A percentile compares a stretch with the other conserved stretches of the same genome.
These are phyloP conservation scores for Micromonas commoda DNA, from an alignment of 139 green algal genomes.

Conservation along the genomic window DNA sequence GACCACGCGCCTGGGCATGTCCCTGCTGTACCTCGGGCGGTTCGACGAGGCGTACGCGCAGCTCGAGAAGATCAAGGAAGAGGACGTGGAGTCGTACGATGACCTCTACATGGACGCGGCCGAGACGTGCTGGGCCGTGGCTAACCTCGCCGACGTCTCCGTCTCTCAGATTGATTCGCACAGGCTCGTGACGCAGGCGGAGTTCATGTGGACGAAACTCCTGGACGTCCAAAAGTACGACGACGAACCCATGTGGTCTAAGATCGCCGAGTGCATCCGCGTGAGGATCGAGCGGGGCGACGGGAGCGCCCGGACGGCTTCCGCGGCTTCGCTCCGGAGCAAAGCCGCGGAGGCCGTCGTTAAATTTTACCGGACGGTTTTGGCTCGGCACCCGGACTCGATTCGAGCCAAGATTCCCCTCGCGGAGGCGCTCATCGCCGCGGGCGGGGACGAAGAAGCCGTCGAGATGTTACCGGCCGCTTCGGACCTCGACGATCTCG, in stretches of 20 bases:
- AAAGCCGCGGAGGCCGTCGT: not conserved
- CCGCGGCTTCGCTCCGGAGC: not conserved
- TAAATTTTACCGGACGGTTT: not conserved
- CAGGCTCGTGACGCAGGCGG: too few species aligned
- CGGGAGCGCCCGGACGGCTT: not conserved
- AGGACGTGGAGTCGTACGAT: conserved; percentile 34
- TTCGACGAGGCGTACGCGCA: conserved; percentile 33
- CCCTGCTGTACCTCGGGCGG: conserved; percentile 46
- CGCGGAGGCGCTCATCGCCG: not conserved
- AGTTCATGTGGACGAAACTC: not conserved
- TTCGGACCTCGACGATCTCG: not conserved
- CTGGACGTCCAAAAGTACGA: not conserved
- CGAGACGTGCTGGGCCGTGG: conserved; percentile 39
- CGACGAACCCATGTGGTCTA: not conserved
- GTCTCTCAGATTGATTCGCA: too few species aligned
- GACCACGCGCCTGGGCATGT: conserved; percentile 34
- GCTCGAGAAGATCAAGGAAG: not conserved
- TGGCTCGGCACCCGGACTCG: not conserved
- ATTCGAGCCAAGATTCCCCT: not conserved
- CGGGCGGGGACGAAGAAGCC: not conserved
- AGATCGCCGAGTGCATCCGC: not conserved
- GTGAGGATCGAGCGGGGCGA: not conserved
- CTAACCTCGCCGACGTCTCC: conserved; percentile 34
- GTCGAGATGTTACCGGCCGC: not conserved
- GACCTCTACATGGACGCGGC: conserved; percentile 59